Conservation (phyloP, 164 flowering plant species). For the Santalum album region DNA sequence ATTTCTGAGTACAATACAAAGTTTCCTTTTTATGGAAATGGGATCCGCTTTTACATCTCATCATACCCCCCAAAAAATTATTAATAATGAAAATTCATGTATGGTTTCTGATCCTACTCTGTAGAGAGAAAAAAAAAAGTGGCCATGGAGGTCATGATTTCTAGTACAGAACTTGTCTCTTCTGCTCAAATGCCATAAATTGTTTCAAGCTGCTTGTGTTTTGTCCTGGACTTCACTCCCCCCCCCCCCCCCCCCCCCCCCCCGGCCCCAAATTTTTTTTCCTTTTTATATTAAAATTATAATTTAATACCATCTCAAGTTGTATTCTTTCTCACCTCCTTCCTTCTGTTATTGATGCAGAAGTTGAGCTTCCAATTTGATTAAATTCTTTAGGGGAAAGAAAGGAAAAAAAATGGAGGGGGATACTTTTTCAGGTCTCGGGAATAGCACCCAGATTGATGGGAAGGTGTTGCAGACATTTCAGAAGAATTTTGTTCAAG, state of each 20-base stretch:
- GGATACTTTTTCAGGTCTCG: constrained; percentile 36
- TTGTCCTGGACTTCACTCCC: constrained; percentile 20
- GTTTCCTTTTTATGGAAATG: constrained; percentile 39
- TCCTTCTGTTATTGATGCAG: constrained; percentile 16
- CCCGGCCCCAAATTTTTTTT: too few species aligned
- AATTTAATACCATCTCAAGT: constrained; percentile 4
- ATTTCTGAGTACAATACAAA: constrained; percentile 30
- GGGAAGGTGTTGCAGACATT: constrained; percentile 46
- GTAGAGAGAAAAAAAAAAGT: constrained; percentile 5
- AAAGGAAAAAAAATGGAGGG: constrained; percentile 33
- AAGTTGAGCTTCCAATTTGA: constrained; percentile 13
- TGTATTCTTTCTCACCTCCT: constrained; percentile 6
- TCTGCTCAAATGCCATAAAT: constrained; percentile 22
- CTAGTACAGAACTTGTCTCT: constrained; percentile 25
- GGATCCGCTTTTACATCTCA: constrained; percentile 34
- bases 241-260: too few species aligned
- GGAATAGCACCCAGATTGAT: constrained; percentile 39
- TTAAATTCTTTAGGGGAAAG: neutral
- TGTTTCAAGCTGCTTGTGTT: constrained; percentile 22
- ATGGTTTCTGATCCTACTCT: constrained; percentile 13
- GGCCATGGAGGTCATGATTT: constrained; percentile 28
- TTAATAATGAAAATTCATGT: constrained; percentile 3
- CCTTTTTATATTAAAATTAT: too few species aligned
- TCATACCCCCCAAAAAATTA: constrained; percentile 9
- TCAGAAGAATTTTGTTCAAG: constrained; percentile 54